Evolutionary conservation across 148 eudicot species (phyloP), one percentile per base, ranked within the genome.

Genomic region (Drosera capensis): DNA sequence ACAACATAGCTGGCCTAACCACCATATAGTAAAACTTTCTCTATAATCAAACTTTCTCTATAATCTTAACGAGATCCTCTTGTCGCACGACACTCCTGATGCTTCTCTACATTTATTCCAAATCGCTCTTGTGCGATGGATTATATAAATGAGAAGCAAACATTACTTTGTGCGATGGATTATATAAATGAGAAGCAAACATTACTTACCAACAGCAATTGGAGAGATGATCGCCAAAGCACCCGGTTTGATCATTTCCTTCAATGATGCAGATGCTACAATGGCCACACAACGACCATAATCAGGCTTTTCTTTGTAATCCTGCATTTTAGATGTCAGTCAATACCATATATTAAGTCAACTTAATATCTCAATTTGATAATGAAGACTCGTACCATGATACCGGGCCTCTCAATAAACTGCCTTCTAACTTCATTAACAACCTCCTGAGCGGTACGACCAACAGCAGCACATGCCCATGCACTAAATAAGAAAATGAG

Each of bases 391-490:
- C 71, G 51, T 48, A 84, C 99, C 99, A 90, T 90, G 49, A 90
- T 90, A 40, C 99, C 95, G 22, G 99, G 99, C 68, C 97, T 78
- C 74, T 90, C 99, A 45, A 78, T 78, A 55, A 90, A 90, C 63
- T 90, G 99, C 47, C 99, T 80, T 69, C 99, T 75, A 17, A 90
- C 99, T 78, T 90, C 99, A 43, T 82, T 90, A 25, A 90, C 99
- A 52, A 90, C 99, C 70, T 90, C 99, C 56, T 90, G 99, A 52
- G 99, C 95, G 58, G 87, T 84, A 56, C 99, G 82, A 11, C 99
- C 99, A 60, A 84, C 99, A 23, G 99, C 95, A 59, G 99, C 23
- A 66, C 99, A 90, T 20, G 99, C 99, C 99, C 99, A 90, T 43
- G 85, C 99, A 71, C 99, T 90, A 47, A 90, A 90, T 31, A 90